Evolutionary conservation across 2,329 filamentous ascomycete species (phyloP).

Genomic region (Paramyrothecium roridum): DNA sequence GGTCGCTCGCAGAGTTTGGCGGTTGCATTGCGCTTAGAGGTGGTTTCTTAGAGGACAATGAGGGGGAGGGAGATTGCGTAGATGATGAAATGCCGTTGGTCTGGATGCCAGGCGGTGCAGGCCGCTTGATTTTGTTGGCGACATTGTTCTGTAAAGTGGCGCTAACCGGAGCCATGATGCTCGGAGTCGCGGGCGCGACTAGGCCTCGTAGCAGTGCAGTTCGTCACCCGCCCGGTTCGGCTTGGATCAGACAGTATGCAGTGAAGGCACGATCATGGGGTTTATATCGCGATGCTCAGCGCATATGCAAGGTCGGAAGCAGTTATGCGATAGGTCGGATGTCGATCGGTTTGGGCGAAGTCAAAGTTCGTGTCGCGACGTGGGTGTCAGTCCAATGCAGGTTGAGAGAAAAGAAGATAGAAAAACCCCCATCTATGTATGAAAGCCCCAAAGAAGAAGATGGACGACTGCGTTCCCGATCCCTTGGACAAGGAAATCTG

Average conservation of each 20-base stretch:
- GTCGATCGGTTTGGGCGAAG: not conserved
- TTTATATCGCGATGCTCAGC: conserved; percentile 10
- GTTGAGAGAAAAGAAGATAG: not conserved
- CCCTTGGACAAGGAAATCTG: not conserved
- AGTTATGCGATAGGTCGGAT: not conserved
- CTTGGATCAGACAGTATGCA: not conserved
- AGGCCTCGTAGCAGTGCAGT: conserved; percentile 12
- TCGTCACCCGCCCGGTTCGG: conserved; percentile 11
- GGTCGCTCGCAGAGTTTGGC: conserved; percentile 30
- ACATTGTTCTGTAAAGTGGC: conserved; percentile 41
- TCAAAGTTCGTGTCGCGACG: not conserved
- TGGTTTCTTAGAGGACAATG: conserved; percentile 53
- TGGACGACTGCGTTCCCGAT: not conserved
- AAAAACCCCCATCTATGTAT: not conserved
- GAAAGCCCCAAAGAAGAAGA: not conserved
- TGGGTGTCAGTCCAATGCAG: not conserved
- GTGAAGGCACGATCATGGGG: conserved; percentile 17
- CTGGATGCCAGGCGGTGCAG: conserved; percentile 62
- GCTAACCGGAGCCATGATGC: conserved; percentile 54
- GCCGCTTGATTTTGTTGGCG: conserved; percentile 64
- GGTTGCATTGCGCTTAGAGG: conserved; percentile 39
- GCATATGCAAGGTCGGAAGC: not conserved
- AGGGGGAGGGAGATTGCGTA: conserved; percentile 58
- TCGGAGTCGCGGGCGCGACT: conserved; percentile 18
- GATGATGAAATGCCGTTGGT: conserved; percentile 59